Base-by-base conservation (phyloP, 2,329 filamentous ascomycete genomes). In the Penicillium sclerotiorum region DNA sequence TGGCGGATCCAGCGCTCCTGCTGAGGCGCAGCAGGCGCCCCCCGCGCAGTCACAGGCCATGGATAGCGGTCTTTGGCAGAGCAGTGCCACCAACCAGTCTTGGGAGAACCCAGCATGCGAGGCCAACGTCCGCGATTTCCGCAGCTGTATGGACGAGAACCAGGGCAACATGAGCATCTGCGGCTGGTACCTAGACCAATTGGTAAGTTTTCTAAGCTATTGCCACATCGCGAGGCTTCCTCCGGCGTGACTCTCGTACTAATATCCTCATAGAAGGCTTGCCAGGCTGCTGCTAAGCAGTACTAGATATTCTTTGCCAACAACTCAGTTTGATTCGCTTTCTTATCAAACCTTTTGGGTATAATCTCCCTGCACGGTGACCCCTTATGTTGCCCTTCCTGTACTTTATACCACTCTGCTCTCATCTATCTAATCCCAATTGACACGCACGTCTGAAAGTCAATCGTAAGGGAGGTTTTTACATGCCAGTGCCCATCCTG, bases 101-200 rank as follows among this genome's bases (percentile, higher is more conserved):
- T 68, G 69, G 64, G 70, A 73, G 52, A 68, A 62, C 75, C 68
- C 80, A 75, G 88, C 88, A 72, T 99, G 94, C 77, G 84, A 85
- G 57, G 83, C 80, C 47, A 90, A 94, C 63, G 85, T 91, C 47
- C 84, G 86, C 74, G 84, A 83, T 76, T 97, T 99, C 81, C 92
- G 90, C 66, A 88, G 87, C 78, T 99, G 94, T 82, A 88, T 99
- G 87, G 92, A 97, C 73, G 89, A 97, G 69, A 88, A 99, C 74
- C 79, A 85, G 70, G 94, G 94, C 62, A 91, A 94, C 77, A 85
- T 99, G 87, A 87, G 88, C 70, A 95, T 96, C 70, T 99, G 94
- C 79, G 88, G 89, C 61, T 99, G 93, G 92, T 99, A 99, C 74
- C 78, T 99, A 65, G 94, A 99, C 73, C 93, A 99, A 83, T 81